These are phyloP conservation scores for Globisporangium heterothallicum DNA, from an alignment of 352 stramenopile genomes.

Conservation along the genomic window DNA sequence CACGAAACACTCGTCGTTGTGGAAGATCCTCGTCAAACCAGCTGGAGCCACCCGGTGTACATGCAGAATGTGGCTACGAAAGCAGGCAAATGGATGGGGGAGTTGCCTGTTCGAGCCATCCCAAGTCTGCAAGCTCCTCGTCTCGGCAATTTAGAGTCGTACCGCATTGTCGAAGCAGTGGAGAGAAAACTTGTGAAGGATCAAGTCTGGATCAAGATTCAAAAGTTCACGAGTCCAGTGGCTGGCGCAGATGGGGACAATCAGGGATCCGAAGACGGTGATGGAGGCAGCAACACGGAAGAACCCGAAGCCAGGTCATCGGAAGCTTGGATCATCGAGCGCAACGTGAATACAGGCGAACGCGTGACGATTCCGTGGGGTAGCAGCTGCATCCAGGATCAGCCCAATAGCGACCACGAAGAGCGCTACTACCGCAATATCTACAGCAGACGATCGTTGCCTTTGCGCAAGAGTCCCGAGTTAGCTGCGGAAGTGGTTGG, in stretches of 20 bases:
- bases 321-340: slow-evolving; percentile 71
- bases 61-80: slow-evolving; percentile 64
- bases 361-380: slow-evolving; percentile 60
- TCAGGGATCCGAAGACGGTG: slow-evolving; percentile 12
- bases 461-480: slow-evolving; percentile 36
- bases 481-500: slow-evolving; percentile 52
- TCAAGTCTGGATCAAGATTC: slow-evolving; percentile 60
- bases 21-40: slow-evolving; percentile 35
- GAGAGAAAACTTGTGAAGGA: slow-evolving; percentile 74
- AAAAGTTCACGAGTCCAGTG: slow-evolving; percentile 13
- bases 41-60: slow-evolving; percentile 32
- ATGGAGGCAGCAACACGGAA: slow-evolving; percentile 12
- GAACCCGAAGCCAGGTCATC: slow-evolving; percentile 4
- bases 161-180: slow-evolving; percentile 45
- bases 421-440: slow-evolving; percentile 73
- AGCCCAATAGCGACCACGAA: slow-evolving; percentile 25
- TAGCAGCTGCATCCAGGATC: slow-evolving; percentile 21
- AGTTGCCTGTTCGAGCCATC: slow-evolving; percentile 54
- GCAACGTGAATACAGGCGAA: slow-evolving; percentile 64
- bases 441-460: slow-evolving; percentile 49
- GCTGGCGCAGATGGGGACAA: slow-evolving; percentile 5
- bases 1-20: slow-evolving; percentile 42
- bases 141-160: slow-evolving; percentile 44
- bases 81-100: slow-evolving; percentile 49
- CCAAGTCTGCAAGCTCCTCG: slow-evolving; percentile 57